These are phyloP conservation scores for Phyllosticta citrichinensis DNA, from an alignment of 2,329 filamentous ascomycete species.

Conservation along the genomic window DNA sequence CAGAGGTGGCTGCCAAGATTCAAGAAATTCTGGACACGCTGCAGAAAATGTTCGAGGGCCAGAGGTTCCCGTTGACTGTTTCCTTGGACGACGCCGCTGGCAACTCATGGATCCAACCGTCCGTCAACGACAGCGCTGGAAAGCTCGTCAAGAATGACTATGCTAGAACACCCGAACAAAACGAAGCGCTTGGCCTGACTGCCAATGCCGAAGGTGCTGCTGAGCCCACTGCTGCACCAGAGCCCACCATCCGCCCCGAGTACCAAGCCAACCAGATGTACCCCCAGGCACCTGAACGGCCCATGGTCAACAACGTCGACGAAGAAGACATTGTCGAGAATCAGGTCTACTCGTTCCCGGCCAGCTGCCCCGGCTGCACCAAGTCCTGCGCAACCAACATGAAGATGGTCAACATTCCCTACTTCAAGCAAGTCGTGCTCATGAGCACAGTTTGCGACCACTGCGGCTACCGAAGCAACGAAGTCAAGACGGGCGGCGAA, in stretches of 20 bases:
- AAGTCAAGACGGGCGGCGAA: conserved; percentile 93
- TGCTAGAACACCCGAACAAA: conserved; percentile 72
- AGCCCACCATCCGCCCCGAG: conserved; percentile 45
- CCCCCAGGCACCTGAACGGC: conserved; percentile 28
- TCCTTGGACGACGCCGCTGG: conserved; percentile 84
- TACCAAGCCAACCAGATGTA: conserved; percentile 39
- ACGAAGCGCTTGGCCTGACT: conserved; percentile 70
- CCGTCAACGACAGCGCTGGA: conserved; percentile 61
- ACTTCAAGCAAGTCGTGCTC: conserved; percentile 94
- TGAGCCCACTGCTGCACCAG: conserved; percentile 36
- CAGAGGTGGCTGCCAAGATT: conserved; percentile 71
- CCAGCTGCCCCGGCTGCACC: conserved; percentile 83
- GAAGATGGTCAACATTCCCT: conserved; percentile 97
- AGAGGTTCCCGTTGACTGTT: conserved; percentile 77
- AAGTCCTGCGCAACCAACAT: conserved; percentile 84
- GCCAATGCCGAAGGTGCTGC: conserved; percentile 31
- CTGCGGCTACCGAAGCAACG: conserved; percentile 91
- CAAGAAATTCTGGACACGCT: conserved; percentile 65
- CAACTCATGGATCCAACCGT: conserved; percentile 93
- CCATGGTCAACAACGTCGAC: conserved; percentile 34
- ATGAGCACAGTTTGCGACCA: conserved; percentile 89
- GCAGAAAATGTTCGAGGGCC: conserved; percentile 65
- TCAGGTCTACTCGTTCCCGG: conserved; percentile 86
- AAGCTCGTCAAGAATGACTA: conserved; percentile 89
- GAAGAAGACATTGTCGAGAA: conserved; percentile 83